phyloP scores from a whole-genome alignment of 345 rosid species.

The Litchi chinensis region DNA sequence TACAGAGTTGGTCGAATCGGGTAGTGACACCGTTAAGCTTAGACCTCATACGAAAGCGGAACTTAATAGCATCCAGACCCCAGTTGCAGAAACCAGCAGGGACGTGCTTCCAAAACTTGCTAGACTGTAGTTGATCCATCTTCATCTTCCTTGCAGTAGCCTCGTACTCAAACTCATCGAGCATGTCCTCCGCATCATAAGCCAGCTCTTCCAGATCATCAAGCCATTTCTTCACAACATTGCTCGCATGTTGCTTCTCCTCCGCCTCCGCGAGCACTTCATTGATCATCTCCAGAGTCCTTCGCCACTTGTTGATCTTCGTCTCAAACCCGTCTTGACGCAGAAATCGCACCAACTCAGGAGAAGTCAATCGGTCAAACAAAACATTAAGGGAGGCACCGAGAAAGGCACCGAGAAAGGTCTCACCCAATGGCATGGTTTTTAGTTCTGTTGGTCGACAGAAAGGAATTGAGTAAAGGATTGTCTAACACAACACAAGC shows the following conservation, averaged over 20 bases:
- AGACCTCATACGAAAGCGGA: background rate
- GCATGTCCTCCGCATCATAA: constrained; percentile 15
- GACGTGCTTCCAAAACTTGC: background rate
- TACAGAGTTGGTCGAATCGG: background rate
- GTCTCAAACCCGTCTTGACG: too few species aligned
- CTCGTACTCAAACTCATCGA: constrained; percentile 1
- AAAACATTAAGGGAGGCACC: too few species aligned
- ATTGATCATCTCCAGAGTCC: background rate
- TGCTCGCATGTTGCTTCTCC: accelerated
- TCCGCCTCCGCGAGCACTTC: background rate
- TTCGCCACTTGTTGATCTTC: background rate
- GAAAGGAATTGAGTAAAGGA: too few species aligned
- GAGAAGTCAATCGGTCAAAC: too few species aligned
- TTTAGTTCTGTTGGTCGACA: too few species aligned
- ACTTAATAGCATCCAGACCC: background rate
- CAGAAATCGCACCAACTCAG: too few species aligned
- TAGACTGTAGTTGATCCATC: background rate
- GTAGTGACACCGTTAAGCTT: background rate
- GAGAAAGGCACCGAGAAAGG: too few species aligned
- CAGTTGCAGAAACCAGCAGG: background rate
- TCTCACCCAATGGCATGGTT: too few species aligned
- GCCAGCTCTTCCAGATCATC: constrained; percentile 5
- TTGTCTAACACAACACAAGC: too few species aligned
- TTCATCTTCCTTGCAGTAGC: background rate
- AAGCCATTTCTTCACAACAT: background rate